phyloP scores from a whole-genome alignment of 1,284 basidiomycete species.

The Rhodotorula sp. region DNA sequence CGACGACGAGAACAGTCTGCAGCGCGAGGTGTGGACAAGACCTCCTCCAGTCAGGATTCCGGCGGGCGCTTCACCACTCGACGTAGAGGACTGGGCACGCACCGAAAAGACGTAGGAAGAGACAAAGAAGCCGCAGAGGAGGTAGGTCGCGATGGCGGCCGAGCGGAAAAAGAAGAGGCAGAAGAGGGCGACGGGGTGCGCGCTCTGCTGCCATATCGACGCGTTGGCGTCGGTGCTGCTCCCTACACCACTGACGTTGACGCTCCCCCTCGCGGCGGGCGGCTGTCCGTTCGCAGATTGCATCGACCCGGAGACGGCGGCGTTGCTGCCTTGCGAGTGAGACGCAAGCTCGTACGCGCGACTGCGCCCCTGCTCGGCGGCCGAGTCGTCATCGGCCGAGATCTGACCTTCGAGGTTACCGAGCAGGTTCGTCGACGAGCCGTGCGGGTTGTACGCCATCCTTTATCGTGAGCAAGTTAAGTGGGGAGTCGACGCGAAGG shows the following conservation, averaged over 20 bases:
- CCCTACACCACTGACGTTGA: slow-evolving; percentile 6
- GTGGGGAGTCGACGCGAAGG: neutral
- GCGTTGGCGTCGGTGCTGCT: slow-evolving; percentile 4
- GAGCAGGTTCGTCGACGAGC: slow-evolving; percentile 26
- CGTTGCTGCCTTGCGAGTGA: neutral
- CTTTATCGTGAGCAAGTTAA: no score
- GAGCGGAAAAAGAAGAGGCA: slow-evolving; percentile 82
- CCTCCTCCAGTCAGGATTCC: no score
- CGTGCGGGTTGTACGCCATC: slow-evolving; percentile 37
- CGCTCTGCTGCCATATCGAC: slow-evolving; percentile 29
- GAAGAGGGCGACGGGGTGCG: slow-evolving; percentile 74
- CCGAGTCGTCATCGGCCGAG: slow-evolving; percentile 31
- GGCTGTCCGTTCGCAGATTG: neutral
- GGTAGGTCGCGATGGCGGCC: slow-evolving; percentile 78
- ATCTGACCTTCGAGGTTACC: slow-evolving; percentile 24
- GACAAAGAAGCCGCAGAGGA: slow-evolving; percentile 81
- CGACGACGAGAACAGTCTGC: slow-evolving; percentile 84
- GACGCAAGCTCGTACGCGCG: neutral
- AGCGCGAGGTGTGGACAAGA: neutral
- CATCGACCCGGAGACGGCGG: neutral
- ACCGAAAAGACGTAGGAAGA: slow-evolving; percentile 84
- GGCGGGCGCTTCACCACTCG: no score
- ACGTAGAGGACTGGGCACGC: slow-evolving; percentile 45
- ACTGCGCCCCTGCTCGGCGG: slow-evolving; percentile 10
- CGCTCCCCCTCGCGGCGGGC: slow-evolving; percentile 10